These are phyloP conservation scores for Apocynum venetum DNA, from an alignment of 257 asterid species.

Conservation along the genomic window DNA sequence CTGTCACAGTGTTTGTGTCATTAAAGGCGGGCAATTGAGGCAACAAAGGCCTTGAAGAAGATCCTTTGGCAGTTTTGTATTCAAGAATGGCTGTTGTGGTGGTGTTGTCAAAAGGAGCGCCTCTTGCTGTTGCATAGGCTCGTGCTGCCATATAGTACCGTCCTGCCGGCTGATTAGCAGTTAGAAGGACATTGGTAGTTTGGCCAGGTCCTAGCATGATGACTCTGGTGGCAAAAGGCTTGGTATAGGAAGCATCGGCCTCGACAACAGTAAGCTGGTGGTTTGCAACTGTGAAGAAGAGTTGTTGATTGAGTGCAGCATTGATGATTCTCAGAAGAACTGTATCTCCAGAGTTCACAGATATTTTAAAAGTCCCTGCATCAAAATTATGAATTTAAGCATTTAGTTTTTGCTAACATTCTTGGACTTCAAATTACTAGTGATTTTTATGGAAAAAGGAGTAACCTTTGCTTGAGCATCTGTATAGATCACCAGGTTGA, in stretches of 20 bases:
- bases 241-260: constrained; percentile 42
- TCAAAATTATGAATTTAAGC: neutral
- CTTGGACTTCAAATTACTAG: neutral
- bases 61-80: constrained; percentile 23
- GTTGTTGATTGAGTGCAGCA: constrained; percentile 41
- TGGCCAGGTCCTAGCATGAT: constrained; percentile 48
- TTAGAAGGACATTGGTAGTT: constrained; percentile 40
- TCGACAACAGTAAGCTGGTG: constrained; percentile 46
- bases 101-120: constrained; percentile 42
- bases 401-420: neutral
- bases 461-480: constrained; percentile 33
- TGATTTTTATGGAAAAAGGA: neutral
- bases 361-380: constrained; percentile 32
- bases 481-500: constrained; percentile 36
- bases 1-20: constrained; percentile 31
- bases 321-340: constrained; percentile 37
- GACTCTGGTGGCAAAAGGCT: constrained; percentile 40
- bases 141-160: constrained; percentile 33
- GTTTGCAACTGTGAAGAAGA: constrained; percentile 42
- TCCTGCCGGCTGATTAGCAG: constrained; percentile 28
- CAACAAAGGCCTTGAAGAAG: constrained; percentile 26
- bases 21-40: constrained; percentile 35
- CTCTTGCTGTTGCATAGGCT: constrained; percentile 42
- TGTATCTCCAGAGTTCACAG: constrained; percentile 31
- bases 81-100: constrained; percentile 43